phyloP scores from a whole-genome alignment of 2,329 filamentous ascomycete genomes.

The Calonectria pseudoturangicola region DNA sequence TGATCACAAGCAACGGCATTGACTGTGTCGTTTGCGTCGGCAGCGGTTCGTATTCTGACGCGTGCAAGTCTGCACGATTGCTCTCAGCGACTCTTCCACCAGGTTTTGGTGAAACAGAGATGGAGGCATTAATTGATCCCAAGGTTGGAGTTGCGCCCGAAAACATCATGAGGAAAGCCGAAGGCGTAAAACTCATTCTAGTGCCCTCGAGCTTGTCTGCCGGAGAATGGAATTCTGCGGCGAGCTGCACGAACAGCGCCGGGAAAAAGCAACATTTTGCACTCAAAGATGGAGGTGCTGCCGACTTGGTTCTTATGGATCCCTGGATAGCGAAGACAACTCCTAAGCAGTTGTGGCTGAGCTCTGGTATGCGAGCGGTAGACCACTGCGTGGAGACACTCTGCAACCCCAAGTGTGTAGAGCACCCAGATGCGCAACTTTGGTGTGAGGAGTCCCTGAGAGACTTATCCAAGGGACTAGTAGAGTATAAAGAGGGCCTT shows the following conservation, averaged over 20 bases:
- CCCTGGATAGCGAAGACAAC: neutral
- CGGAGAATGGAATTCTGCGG: constrained; percentile 18
- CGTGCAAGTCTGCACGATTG: constrained; percentile 12
- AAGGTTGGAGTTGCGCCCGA: constrained; percentile 4
- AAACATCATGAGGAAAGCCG: neutral
- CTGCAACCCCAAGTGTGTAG: constrained; percentile 2
- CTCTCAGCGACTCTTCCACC: constrained; percentile 6
- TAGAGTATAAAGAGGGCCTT: constrained; percentile 4
- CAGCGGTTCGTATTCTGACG: constrained; percentile 22
- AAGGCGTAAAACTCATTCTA: neutral
- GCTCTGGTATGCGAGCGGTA: constrained; percentile 12
- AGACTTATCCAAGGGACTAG: neutral
- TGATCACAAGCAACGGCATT: neutral
- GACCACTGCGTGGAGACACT: constrained; percentile 18
- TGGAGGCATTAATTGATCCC: constrained; percentile 11
- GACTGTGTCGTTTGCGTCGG: constrained; percentile 13
- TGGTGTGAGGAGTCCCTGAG: constrained; percentile 7
- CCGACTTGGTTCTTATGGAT: constrained; percentile 14
- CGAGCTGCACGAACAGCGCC: constrained; percentile 15
- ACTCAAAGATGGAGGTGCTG: constrained; percentile 5
- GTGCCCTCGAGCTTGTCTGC: constrained; percentile 20
- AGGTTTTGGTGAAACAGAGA: constrained; percentile 7
- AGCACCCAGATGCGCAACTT: constrained; percentile 13
- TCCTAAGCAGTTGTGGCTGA: constrained; percentile 5
- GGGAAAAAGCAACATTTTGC: constrained; percentile 25